Percentiles rank a stretch among this genome's conserved stretches.
Conservation (phyloP, 228 moss, liverwort and hornwort genomes). For the Sphagnum magellanicum region DNA sequence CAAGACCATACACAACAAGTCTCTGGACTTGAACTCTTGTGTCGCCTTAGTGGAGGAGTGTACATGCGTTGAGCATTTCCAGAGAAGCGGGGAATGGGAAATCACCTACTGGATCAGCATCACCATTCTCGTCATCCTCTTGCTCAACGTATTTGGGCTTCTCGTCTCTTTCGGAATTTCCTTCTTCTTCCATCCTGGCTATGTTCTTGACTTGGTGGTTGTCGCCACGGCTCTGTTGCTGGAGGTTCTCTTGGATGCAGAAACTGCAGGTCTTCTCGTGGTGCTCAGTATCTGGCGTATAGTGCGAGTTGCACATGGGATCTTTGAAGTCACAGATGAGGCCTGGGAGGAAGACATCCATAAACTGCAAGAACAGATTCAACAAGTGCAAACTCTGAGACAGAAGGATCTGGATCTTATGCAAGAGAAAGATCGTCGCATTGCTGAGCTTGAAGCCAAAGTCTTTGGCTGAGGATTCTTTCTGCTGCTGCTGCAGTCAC, state of each 20-base stretch:
- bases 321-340: constrained; percentile 91
- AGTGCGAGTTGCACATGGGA: constrained; percentile 83
- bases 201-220: constrained; percentile 66
- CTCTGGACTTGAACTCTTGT: constrained; percentile 59
- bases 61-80: constrained; percentile 46
- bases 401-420: constrained; percentile 49
- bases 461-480: too few relatives aligned
- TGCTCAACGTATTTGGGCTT: constrained; percentile 44
- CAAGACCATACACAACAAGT: constrained; percentile 82
- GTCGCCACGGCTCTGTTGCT: constrained; percentile 56
- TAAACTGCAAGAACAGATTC: constrained; percentile 38
- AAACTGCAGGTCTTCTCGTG: constrained; percentile 81
- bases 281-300: constrained; percentile 83
- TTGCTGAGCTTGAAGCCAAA: constrained; percentile 37
- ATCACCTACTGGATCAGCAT: constrained; percentile 78
- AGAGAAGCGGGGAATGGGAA: constrained; percentile 54
- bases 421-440: constrained; percentile 34
- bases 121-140: constrained; percentile 50
- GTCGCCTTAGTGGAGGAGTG: constrained; percentile 45
- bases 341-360: constrained; percentile 87
- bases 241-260: constrained; percentile 70
- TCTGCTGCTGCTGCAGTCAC: too few relatives aligned
- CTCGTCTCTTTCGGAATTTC: constrained; percentile 54
- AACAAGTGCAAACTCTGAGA: constrained; percentile 42
- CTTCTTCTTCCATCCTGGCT: constrained; percentile 58